Percentiles rank a stretch among this genome's conserved stretches.
Conservation (phyloP, 305 asterid genomes). For the Solanum hybrid region DNA sequence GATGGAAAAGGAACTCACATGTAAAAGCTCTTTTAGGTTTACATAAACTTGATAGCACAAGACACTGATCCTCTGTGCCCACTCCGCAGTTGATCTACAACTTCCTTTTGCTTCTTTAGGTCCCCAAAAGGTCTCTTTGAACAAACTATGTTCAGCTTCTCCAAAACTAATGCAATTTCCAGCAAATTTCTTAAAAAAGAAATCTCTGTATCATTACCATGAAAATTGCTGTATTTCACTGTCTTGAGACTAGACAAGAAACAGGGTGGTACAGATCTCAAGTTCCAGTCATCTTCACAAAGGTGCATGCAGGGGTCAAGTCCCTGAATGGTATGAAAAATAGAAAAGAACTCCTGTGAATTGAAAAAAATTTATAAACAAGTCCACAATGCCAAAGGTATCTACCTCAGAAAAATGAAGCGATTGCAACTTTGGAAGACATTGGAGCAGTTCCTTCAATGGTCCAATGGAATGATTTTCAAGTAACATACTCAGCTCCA, state of each 20-base stretch:
- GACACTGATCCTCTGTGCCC: conserved; percentile 16
- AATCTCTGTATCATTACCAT: conserved; percentile 29
- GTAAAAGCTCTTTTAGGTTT: conserved; percentile 11
- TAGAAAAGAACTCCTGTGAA: not conserved
- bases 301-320: conserved; percentile 10
- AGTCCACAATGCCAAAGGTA: not conserved
- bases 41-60: conserved; percentile 21
- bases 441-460: conserved; percentile 23
- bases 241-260: conserved; percentile 28
- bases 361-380: not conserved
- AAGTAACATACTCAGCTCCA: conserved; percentile 29
- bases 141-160: conserved; percentile 27
- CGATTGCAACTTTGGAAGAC: conserved; percentile 28
- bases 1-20: conserved; percentile 3
- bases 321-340: conserved; percentile 21
- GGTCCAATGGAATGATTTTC: conserved; percentile 10
- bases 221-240: conserved; percentile 21
- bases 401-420: conserved; percentile 33
- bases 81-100: conserved; percentile 18
- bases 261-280: conserved; percentile 13
- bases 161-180: conserved; percentile 23
- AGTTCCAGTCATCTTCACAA: conserved; percentile 19
- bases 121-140: conserved; percentile 10
- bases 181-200: conserved; percentile 26
- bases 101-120: conserved; percentile 11